phyloP scores from a whole-genome alignment of 2,329 filamentous ascomycete species.

The Cyphellophora europaea region DNA sequence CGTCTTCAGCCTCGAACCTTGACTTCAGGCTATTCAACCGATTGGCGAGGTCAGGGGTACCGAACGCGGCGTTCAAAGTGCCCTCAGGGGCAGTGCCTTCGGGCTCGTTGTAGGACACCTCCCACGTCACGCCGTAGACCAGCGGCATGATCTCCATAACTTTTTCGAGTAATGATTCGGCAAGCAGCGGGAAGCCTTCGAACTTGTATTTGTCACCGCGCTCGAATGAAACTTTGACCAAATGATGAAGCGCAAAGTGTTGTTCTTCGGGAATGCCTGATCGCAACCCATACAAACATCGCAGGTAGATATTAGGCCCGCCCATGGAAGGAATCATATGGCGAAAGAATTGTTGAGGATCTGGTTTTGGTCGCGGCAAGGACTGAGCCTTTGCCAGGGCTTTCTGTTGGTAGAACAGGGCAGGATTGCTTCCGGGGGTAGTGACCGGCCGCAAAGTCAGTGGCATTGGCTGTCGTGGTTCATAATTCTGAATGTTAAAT shows the following conservation, averaged over 20 bases:
- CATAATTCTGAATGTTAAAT: slow-evolving; percentile 52
- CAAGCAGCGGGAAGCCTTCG: slow-evolving; percentile 78
- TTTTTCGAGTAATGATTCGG: slow-evolving; percentile 80
- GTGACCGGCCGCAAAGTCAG: slow-evolving; percentile 63
- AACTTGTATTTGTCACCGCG: slow-evolving; percentile 94
- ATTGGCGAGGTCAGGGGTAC: slow-evolving; percentile 63
- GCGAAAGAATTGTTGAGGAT: slow-evolving; percentile 12
- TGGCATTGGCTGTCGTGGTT: slow-evolving; percentile 54
- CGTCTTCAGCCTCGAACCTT: slow-evolving; percentile 49
- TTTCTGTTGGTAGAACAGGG: slow-evolving; percentile 52
- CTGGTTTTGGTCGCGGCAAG: slow-evolving; percentile 5
- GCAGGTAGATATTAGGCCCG: slow-evolving; percentile 83
- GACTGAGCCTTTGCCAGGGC: slow-evolving; percentile 16
- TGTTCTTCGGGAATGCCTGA: slow-evolving; percentile 74
- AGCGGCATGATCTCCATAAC: slow-evolving; percentile 67
- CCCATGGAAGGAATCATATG: slow-evolving; percentile 40
- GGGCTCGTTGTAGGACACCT: slow-evolving; percentile 60
- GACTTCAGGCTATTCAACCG: slow-evolving; percentile 57
- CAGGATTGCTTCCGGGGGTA: slow-evolving; percentile 65
- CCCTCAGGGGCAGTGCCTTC: slow-evolving; percentile 43
- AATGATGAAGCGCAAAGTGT: slow-evolving; percentile 83
- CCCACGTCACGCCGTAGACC: slow-evolving; percentile 77
- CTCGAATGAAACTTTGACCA: slow-evolving; percentile 93
- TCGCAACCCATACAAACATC: slow-evolving; percentile 73
- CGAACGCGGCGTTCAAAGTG: slow-evolving; percentile 54